A percentile compares a stretch with the other conserved stretches of the same genome.
Evolutionary conservation across 2,329 filamentous ascomycete species (phyloP).

Genomic region (Diaporthe caulivora): DNA sequence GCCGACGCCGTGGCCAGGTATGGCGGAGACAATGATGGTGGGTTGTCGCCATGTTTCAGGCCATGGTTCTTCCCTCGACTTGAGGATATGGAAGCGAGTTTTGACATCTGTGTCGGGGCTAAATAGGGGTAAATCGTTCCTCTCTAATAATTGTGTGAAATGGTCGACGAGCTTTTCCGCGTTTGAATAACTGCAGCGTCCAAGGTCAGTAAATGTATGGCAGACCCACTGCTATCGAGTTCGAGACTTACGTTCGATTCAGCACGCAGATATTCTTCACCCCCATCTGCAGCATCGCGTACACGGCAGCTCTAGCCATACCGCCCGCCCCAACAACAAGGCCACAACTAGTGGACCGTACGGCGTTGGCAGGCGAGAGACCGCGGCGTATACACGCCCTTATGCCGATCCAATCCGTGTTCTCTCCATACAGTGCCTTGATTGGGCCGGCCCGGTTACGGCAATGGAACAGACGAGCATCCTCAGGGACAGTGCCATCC

Average conservation of each 20-base stretch:
- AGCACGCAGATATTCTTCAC: conserved; percentile 81
- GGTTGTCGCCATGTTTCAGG: conserved; percentile 72
- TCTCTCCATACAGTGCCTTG: conserved; percentile 80
- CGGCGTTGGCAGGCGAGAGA: conserved; percentile 78
- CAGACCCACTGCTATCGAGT: no score
- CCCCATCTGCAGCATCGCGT: conserved; percentile 82
- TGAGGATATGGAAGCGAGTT: conserved; percentile 69
- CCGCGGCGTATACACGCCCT: conserved; percentile 79
- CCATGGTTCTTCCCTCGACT: conserved; percentile 72
- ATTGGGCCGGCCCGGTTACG: conserved; percentile 75
- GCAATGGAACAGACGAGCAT: conserved; percentile 64
- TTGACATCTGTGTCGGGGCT: conserved; percentile 56
- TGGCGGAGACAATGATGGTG: conserved; percentile 82
- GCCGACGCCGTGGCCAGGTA: conserved; percentile 77
- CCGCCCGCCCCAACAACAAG: conserved; percentile 76
- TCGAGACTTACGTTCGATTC: conserved; percentile 70
- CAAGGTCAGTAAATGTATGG: not conserved
- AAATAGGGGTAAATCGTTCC: conserved; percentile 57
- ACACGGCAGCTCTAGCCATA: conserved; percentile 83
- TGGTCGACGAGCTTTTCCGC: conserved; percentile 77
- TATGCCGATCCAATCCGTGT: conserved; percentile 87
- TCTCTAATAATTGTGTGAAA: conserved; percentile 70
- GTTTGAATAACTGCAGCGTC: conserved; percentile 56
- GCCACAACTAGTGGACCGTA: conserved; percentile 66
- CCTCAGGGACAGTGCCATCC: conserved; percentile 68